A percentile compares a stretch with the other conserved stretches of the same genome.
Conservation (phyloP, 768 basidiomycete genomes). For the Collybiopsis confluens region DNA sequence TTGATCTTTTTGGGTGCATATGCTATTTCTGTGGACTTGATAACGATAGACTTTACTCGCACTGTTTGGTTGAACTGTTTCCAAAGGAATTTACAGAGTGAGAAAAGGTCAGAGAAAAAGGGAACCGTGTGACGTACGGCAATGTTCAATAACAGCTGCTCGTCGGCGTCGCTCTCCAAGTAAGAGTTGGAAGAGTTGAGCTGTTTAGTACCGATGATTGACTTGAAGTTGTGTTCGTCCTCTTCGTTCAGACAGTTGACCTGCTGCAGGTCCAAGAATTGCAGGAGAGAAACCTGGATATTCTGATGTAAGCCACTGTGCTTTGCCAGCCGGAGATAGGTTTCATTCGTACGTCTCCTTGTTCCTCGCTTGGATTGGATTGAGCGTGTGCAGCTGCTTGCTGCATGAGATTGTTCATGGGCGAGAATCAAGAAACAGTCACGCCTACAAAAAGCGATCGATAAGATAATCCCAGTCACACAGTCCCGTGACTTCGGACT, state of each 20-base stretch:
- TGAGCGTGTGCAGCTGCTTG: neutral
- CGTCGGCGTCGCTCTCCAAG: conserved; percentile 68
- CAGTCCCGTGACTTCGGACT: no score
- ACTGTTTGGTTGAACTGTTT: conserved; percentile 67
- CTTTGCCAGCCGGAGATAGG: neutral
- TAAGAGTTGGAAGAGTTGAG: conserved; percentile 40
- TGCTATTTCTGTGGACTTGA: conserved; percentile 33
- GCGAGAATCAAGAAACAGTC: neutral
- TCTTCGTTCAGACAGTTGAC: conserved; percentile 70
- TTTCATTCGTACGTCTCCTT: conserved; percentile 2
- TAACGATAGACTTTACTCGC: conserved; percentile 53
- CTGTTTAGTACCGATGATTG: conserved; percentile 40
- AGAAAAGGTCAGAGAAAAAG: neutral
- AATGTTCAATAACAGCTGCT: conserved; percentile 65
- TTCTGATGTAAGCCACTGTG: neutral
- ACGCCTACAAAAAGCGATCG: no score
- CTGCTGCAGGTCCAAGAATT: conserved; percentile 55
- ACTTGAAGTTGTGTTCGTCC: conserved; percentile 42
- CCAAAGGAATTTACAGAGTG: neutral
- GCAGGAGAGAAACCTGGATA: conserved; percentile 49
- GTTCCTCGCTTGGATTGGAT: neutral
- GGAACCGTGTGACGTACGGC: conserved; percentile 39
- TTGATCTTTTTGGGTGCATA: conserved; percentile 62
- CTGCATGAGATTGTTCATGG: neutral
- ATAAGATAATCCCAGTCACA: no score